phyloP scores from a whole-genome alignment of 2,329 filamentous ascomycete species.

The Ophiocordyceps polyrhachis-furcata region DNA sequence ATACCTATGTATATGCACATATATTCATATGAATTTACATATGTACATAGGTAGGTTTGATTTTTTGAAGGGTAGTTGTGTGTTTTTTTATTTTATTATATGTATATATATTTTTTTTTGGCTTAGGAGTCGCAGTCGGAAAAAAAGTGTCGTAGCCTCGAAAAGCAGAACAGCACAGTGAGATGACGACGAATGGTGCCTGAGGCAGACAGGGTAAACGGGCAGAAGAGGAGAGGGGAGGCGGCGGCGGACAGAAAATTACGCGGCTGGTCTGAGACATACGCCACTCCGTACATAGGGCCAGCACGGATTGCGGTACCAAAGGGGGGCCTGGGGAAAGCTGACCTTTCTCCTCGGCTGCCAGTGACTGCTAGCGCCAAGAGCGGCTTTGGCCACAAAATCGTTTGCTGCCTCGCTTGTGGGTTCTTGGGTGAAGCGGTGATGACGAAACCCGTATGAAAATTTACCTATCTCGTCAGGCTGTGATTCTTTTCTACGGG shows the following conservation, averaged over 20 bases:
- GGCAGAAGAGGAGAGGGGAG: conserved; percentile 6
- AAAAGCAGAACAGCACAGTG: not conserved
- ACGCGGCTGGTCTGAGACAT: conserved; percentile 10
- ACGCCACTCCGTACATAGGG: conserved; percentile 3
- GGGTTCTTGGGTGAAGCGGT: not conserved
- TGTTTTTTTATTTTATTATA: no score
- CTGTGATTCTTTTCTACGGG: no score
- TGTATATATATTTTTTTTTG: no score
- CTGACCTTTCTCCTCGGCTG: not conserved
- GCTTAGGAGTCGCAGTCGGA: not conserved
- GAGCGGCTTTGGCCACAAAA: not conserved
- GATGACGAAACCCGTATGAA: not conserved
- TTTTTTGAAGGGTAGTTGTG: no score
- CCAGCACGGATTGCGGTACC: not conserved
- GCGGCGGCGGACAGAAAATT: conserved; percentile 7
- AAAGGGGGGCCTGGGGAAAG: not conserved
- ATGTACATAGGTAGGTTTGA: no score
- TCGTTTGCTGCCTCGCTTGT: not conserved
- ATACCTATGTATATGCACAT: no score
- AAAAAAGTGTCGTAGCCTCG: not conserved
- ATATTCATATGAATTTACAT: no score
- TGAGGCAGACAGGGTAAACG: not conserved
- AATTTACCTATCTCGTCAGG: not conserved
- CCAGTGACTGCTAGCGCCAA: not conserved
- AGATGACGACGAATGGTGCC: not conserved